Base-by-base conservation (phyloP, 768 basidiomycete genomes). In the Boletus edulis region DNA sequence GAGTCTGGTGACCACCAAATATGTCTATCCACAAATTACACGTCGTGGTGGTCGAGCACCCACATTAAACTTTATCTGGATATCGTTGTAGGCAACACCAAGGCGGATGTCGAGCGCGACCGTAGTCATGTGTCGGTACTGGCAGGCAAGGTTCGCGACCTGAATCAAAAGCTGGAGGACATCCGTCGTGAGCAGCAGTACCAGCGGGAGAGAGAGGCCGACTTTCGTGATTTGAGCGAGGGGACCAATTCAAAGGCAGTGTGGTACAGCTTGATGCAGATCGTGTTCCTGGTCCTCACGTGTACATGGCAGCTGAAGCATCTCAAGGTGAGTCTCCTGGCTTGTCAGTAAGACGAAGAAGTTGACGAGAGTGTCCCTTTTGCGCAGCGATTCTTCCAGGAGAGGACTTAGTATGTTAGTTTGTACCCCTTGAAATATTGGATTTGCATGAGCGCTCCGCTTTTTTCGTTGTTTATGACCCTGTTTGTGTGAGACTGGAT, bases 1-100 rank as follows among this genome's bases (percentile, higher is more conserved):
- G 93, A 95, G 56, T 81, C 95, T 29, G 95, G 95, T 46, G 97
- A 98, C 76, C 97, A 99, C 75, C 86, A 91, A 50, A 97, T 99
- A 67, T 99, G 97, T 69, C 82, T 98, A 47, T 91, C 91, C 7
- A 90, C 92, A 18, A 96, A 96, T 71, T 89, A 93, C 73, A 87
- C 92, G 3, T 84, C 90, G 15, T 96, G 91, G 93, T 90, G 91
- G 72, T 80, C 82, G 53, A 81, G 77, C 65, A 84, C 91, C 3
- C 95, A 98, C 70, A 91, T 99, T 58, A 91, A 92, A 44, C 83
- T 99, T 56, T 89, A 98, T 75, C 84, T 99, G 62, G 97, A 98
- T 67, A 82, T 99, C 52, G 86, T 91, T 51, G 91, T 98, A 51
- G 97, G 97, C 22, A 84, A 81, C 46, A 86, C 91, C 27, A 93